phyloP scores from a whole-genome alignment of 2,329 filamentous ascomycete genomes.

The Fusarium floridanum region DNA sequence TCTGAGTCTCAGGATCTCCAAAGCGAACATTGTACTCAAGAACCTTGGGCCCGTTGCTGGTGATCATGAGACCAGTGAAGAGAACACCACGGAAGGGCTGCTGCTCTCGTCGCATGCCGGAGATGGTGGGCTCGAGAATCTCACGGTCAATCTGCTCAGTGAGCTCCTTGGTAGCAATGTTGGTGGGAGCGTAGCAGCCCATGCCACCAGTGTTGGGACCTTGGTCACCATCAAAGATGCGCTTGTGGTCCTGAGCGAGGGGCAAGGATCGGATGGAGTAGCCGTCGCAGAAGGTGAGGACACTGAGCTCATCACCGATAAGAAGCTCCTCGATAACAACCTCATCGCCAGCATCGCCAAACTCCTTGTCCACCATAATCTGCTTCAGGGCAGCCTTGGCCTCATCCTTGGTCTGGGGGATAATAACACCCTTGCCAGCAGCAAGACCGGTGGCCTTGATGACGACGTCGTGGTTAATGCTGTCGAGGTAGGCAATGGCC shows the following conservation, averaged over 20 bases:
- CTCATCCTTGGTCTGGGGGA: conserved; percentile 85
- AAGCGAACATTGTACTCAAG: conserved; percentile 93
- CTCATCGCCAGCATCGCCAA: conserved; percentile 87
- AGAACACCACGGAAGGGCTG: conserved; percentile 80
- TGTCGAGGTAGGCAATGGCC: conserved; percentile 80
- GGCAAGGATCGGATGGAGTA: conserved; percentile 86
- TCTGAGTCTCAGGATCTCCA: conserved; percentile 90
- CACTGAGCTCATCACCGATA: conserved; percentile 90
- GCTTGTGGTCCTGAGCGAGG: conserved; percentile 96
- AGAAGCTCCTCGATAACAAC: conserved; percentile 97
- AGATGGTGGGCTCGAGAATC: conserved; percentile 89
- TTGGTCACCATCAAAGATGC: conserved; percentile 88
- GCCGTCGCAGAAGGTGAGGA: conserved; percentile 92
- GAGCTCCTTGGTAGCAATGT: conserved; percentile 80
- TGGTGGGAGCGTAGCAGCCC: conserved; percentile 96
- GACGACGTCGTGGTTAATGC: conserved; percentile 79
- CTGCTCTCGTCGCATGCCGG: conserved; percentile 87
- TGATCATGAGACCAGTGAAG: conserved; percentile 96
- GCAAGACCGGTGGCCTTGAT: conserved; percentile 95
- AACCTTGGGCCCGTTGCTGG: conserved; percentile 80
- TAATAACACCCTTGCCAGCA: conserved; percentile 95
- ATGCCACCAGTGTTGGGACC: conserved; percentile 97
- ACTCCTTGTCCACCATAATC: conserved; percentile 91
- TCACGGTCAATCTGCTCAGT: conserved; percentile 82
- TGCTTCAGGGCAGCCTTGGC: conserved; percentile 84